Base-by-base conservation (phyloP, 768 basidiomycete species). In the Lactarius indigo region DNA sequence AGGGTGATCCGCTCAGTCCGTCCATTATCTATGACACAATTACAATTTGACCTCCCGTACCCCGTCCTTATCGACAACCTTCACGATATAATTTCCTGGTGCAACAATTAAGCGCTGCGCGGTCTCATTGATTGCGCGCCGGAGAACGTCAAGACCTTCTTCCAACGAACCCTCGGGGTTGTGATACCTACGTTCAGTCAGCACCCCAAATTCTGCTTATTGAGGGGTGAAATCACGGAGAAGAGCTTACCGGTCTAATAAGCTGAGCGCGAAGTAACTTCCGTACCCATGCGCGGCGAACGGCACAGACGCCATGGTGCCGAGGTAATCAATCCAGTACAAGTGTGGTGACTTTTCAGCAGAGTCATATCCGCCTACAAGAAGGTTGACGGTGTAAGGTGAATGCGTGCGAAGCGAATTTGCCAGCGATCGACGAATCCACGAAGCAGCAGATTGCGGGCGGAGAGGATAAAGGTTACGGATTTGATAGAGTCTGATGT, bases 271-370 rank as follows among this genome's bases (percentile, higher is more conserved):
- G 77, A 98, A 97, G 79, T 95, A 97, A 64, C 89, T 84, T 54
- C 94, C 97, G 75, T 98, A 95, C 2, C 97, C 97, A 74, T 98
- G 96, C 1, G 94, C 95, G 18, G 88, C 95, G 75, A 95, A 99
- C 0, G 95, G 95, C 15, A 97, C 90, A 63, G 88, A 85, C 3
- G 88, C 85, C 74, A 91, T 83, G 6, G 97, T 96, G 30, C 97
- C 97, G 37, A 97, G 83, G 77, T 96, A 94, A 80, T 99, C 97
- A 66, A 98, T 82, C 95, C 96, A 98, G 81, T 96, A 97, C 15
- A 96, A 82, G 69, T 86, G 85, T 6, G 96, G 94, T 18, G 80
- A 80, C 69, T 85, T 73, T 8, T 84, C 84, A 47, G 91, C 86
- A 61, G 85, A 85, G 76, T 99, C 97, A 76, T 88, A 98, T 17